Base-by-base conservation (phyloP, 768 basidiomycete genomes). In the Calocybe indica region DNA sequence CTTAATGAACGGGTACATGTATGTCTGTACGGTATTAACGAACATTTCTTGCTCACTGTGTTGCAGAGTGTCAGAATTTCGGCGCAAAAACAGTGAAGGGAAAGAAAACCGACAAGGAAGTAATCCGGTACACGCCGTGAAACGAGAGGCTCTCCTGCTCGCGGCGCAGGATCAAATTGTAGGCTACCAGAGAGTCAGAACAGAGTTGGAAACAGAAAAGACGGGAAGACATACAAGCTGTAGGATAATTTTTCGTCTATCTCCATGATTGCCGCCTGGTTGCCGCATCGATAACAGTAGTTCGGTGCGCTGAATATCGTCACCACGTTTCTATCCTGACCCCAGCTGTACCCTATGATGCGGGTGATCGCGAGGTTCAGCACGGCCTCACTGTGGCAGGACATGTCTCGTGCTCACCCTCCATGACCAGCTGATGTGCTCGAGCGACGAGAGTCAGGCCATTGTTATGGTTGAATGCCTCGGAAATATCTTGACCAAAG, bases 291-390 rank as follows among this genome's bases (percentile, higher is more conserved):
- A 75, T 99, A 99, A 71, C 95, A 99, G 69, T 97, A 99, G 72
- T 99, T 99, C 37, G 96, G 96, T 56, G 96, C 96, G 55, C 94
- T 97, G 76, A 97, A 99, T 63, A 99, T 97, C 37, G 95, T 99
- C 55, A 99, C 95, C 15, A 99, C 95, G 65, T 97, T 98, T 68
- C 92, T 82, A 71, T 98, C 95, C 71, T 98, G 95, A 50, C 93
- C 92, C 95, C 95, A 98, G 64, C 92, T 96, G 66, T 90, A 89
- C 40, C 88, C 87, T 88, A 49, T 31, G 22, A 50, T 31, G 13
- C 42, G 33, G 15, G 22, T 29, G 33, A 30, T 15, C 14, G 29
- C 28, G 35, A 32, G 31, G 35, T 30, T 43, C 42, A 43, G 31
- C 42, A 43, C 12, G 9, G 22, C 40, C 40, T 28, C 12, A 15